phyloP scores from a whole-genome alignment of 805 yeast genomes.

The Komagataella populi region DNA sequence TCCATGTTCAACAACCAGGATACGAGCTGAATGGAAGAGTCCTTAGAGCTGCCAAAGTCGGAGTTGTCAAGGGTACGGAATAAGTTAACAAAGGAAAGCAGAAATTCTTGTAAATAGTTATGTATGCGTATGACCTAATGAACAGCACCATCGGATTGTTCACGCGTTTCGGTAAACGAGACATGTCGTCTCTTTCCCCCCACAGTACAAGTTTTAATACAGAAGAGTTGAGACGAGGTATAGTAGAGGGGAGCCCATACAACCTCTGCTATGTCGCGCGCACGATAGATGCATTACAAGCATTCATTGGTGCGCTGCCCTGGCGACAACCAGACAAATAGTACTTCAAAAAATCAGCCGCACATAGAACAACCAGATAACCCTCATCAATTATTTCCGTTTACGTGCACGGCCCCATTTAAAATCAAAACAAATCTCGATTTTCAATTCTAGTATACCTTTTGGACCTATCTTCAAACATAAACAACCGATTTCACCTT shows the following conservation, averaged over 20 bases:
- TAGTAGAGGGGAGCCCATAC: background rate
- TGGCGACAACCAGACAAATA: background rate
- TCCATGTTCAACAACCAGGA: constrained; percentile 87
- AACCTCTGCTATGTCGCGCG: background rate
- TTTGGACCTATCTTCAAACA: background rate
- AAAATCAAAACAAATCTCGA: background rate
- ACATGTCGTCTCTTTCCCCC: too few species aligned
- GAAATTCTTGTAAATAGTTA: background rate
- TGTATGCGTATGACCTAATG: background rate
- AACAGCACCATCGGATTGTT: background rate
- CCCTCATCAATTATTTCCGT: background rate
- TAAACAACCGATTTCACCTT: background rate
- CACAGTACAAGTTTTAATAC: too few species aligned
- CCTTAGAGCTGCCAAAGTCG: constrained; percentile 91
- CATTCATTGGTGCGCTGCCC: background rate
- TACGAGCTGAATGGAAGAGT: constrained; percentile 79
- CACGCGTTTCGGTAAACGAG: too few species aligned
- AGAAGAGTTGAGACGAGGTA: too few species aligned
- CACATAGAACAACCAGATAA: background rate
- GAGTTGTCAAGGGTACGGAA: constrained; percentile 58
- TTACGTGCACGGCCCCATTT: background rate
- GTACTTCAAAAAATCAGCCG: background rate
- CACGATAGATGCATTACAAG: background rate
- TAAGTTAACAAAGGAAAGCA: constrained; percentile 6
- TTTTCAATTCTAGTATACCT: background rate